Evolutionary conservation across 371 early-diverging fungal species (phyloP).

Genomic region (Mortierella sp.): DNA sequence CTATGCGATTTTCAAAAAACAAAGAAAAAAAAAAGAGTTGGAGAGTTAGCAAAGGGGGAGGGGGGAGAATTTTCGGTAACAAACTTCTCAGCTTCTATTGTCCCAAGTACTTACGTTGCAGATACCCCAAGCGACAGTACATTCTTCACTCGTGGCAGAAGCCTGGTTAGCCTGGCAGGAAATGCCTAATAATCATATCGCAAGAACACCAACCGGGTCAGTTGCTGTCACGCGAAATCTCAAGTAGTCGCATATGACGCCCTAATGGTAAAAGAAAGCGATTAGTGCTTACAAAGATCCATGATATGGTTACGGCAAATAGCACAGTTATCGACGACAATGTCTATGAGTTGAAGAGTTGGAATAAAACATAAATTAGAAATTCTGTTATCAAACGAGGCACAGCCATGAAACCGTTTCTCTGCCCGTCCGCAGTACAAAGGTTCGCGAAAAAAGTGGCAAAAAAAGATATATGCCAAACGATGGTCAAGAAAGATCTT

Average conservation of each 20-base stretch:
- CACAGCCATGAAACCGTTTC: conserved; percentile 45
- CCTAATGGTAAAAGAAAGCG: no score
- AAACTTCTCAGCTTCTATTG: neutral
- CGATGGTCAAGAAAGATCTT: neutral
- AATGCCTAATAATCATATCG: conserved; percentile 83
- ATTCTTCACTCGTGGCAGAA: conserved; percentile 93
- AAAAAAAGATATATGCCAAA: conserved; percentile 3
- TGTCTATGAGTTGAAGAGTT: conserved; percentile 82
- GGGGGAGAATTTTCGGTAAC: neutral
- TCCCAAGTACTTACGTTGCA: conserved; percentile 97
- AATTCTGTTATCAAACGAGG: no score
- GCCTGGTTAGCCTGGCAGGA: conserved; percentile 98
- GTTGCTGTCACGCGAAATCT: no score
- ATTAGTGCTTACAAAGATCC: conserved; percentile 99
- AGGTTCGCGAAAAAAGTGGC: neutral
- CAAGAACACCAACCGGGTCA: no score
- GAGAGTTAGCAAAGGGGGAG: no score
- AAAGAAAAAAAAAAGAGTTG: neutral
- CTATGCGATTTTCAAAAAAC: conserved; percentile 40
- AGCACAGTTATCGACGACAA: conserved; percentile 99
- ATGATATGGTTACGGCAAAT: conserved; percentile 99
- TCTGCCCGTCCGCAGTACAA: conserved; percentile 47
- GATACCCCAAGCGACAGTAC: conserved; percentile 99
- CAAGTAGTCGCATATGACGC: no score
- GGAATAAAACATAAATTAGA: neutral